Conservation (phyloP, 73 alveolate species). For the Paramecium sexaurelia region DNA sequence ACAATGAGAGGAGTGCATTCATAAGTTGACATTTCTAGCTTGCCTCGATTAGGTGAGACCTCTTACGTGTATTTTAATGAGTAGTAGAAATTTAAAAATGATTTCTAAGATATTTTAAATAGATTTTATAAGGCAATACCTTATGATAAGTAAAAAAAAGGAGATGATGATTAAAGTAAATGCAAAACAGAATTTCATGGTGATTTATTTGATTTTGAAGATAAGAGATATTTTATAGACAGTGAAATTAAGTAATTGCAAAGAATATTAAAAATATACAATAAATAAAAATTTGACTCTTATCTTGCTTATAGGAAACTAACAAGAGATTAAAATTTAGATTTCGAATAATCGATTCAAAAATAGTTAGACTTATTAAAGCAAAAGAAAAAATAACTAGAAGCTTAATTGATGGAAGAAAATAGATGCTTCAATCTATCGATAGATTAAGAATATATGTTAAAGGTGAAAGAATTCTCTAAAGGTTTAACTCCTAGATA, state of each 20-base stretch:
- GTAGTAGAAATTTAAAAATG: not conserved
- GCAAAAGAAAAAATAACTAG: not conserved
- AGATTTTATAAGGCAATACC: slow-evolving; percentile 22
- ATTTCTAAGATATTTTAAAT: not conserved
- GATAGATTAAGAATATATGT: not conserved
- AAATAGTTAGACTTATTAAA: not conserved
- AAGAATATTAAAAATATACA: not conserved
- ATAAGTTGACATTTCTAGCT: not conserved
- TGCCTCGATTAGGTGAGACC: not conserved
- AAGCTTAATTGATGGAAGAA: not conserved
- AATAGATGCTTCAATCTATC: not conserved
- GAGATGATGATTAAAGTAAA: not conserved
- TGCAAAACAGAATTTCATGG: slow-evolving; percentile 37
- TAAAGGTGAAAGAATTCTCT: not conserved
- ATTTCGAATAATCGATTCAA: not conserved
- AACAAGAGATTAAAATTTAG: not conserved
- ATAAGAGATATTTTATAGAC: slow-evolving; percentile 30
- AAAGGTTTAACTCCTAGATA: not conserved
- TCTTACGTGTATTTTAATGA: slow-evolving; percentile 42
- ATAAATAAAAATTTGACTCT: not conserved
- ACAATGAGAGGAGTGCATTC: slow-evolving; percentile 20
- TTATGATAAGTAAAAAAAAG: not conserved
- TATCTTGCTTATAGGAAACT: slow-evolving; percentile 11
- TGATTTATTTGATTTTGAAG: not conserved
- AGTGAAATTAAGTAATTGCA: not conserved